Base-by-base conservation (phyloP, 306 rosid genomes). In the Pachyrhizus erosus region DNA sequence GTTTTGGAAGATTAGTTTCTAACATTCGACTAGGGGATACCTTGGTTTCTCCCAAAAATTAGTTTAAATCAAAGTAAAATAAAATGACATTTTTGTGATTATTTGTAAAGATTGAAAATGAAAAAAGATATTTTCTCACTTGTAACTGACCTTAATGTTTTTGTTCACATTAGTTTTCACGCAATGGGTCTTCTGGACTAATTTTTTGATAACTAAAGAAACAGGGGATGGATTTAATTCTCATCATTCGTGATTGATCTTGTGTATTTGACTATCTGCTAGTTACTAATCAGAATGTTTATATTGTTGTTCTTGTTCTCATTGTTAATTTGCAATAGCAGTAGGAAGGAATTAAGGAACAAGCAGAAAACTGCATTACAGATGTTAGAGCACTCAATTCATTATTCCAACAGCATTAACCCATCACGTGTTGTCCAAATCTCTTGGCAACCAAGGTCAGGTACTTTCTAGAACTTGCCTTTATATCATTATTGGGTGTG, bases 371-470 rank as follows among this genome's bases (percentile, higher is more conserved):
- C 18, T 73, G 55, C 64, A 31, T 46, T 76, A 34, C 55, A 23
- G 64, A 42, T 43, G 48, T 66, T 87, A 82, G 70, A 78, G 21
- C 84, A 82, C 81, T 58, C 86, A 9, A 55, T 84, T 78, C 61
- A 83, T 70, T 62, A 84, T 84, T 51, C 87, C 34, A 85, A 84
- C 84, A 73, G 84, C 80, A 83, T 94, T 82, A 91, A 90, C 68
- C 97, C 97, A 5, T 88, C 94, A 31, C 87, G 81, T 80, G 97
- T 90, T 90, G 89, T 91, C 51, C 97, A 88, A 83, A 86, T 92
- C 88, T 92, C 97, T 72, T 94, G 94, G 97, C 92, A 76, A 86
- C 98, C 98, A 92, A 92, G 97, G 94, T 94, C 97, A 90, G 97
- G 97, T 92, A 92, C 89, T 89, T 82, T 66, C 80, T 78, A 75